phyloP scores from a whole-genome alignment of 2,329 filamentous ascomycete species.

The Zymoseptoria ardabiliae region DNA sequence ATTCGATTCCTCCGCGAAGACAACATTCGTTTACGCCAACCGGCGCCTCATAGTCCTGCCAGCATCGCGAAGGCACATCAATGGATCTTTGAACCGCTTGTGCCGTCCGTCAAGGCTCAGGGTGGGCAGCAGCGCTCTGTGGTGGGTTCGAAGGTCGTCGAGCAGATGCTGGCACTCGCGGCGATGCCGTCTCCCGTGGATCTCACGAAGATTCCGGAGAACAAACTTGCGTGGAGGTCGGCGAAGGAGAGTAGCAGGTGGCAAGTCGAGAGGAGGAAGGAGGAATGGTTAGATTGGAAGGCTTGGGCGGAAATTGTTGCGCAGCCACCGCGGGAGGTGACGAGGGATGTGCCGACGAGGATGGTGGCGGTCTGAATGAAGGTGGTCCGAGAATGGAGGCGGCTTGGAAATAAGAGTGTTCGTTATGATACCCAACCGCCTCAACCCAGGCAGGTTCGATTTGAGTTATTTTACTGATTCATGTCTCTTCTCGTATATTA shows the following conservation, averaged over 20 bases:
- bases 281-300: conserved; percentile 52
- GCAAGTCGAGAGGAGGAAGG: conserved; percentile 57
- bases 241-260: conserved; percentile 57
- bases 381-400: background rate
- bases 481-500: background rate
- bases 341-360: background rate
- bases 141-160: conserved; percentile 58
- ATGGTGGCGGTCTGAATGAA: background rate
- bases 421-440: background rate
- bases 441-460: background rate
- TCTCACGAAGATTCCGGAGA: conserved; percentile 49
- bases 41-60: conserved; percentile 16
- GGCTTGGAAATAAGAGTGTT: background rate
- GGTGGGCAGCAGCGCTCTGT: conserved; percentile 29
- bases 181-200: conserved; percentile 51
- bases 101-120: conserved; percentile 32
- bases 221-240: conserved; percentile 60
- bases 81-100: conserved; percentile 59
- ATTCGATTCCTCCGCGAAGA: conserved; percentile 63
- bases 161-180: conserved; percentile 58
- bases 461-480: background rate
- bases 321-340: background rate
- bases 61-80: conserved; percentile 35
- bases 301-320: conserved; percentile 5
- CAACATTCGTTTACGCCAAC: conserved; percentile 54